A percentile compares a stretch with the other conserved stretches of the same genome.
Conservation (phyloP, 257 asterid species). For the Agastache rugosa region DNA sequence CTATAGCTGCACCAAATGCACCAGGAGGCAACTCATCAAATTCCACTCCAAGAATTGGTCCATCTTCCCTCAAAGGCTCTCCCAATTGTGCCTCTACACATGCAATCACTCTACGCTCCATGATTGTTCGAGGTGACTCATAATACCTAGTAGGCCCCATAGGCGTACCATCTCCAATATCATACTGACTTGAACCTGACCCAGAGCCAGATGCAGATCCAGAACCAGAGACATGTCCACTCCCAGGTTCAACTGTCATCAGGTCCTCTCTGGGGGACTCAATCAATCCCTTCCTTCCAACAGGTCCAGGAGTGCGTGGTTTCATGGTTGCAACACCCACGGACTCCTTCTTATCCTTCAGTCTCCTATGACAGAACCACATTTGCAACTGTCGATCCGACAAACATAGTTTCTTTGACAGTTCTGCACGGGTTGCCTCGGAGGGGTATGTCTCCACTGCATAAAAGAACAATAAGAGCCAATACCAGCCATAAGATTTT, state of each 20-base stretch:
- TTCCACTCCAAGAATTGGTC: constrained; percentile 90
- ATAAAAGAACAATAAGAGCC: constrained; percentile 32
- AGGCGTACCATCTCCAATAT: constrained; percentile 64
- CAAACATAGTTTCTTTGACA: constrained; percentile 74
- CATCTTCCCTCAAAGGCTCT: constrained; percentile 85
- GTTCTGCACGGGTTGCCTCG: constrained; percentile 85
- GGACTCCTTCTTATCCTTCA: constrained; percentile 93
- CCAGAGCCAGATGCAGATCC: constrained; percentile 73
- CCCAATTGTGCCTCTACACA: constrained; percentile 96
- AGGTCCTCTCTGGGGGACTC: constrained; percentile 64
- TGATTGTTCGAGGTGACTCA: constrained; percentile 65
- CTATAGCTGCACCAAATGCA: constrained; percentile 96
- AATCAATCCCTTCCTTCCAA: constrained; percentile 54
- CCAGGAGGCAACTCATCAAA: constrained; percentile 98
- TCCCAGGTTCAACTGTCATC: constrained; percentile 57
- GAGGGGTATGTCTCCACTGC: constrained; percentile 94
- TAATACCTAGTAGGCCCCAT: constrained; percentile 58
- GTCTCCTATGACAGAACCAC: constrained; percentile 99
- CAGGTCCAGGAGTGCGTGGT: constrained; percentile 51
- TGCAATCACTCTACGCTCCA: constrained; percentile 81
- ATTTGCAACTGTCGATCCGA: constrained; percentile 97
- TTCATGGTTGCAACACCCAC: constrained; percentile 64
- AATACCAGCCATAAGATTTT: constrained; percentile 26
- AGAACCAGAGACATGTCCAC: constrained; percentile 60
- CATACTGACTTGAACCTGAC: constrained; percentile 83